Evolutionary conservation across 495 filamentous ascomycete genomes (phyloP).

Genomic region (Penicillium tannophilum): DNA sequence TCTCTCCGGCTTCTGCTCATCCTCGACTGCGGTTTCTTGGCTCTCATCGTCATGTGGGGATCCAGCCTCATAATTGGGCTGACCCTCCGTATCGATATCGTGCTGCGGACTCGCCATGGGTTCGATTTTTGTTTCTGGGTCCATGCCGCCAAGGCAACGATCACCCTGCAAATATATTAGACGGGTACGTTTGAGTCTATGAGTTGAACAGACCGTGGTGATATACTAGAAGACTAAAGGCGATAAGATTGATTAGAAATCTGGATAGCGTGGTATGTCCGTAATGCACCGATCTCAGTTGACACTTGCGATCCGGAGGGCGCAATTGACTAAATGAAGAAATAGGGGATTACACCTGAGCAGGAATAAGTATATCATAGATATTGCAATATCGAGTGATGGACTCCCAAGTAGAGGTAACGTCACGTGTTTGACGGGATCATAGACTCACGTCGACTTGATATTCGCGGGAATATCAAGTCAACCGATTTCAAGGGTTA

Average conservation of each 20-base stretch:
- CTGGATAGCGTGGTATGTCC: too few species aligned
- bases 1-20: neutral
- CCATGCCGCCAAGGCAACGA: neutral
- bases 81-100: neutral
- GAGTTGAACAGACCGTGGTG: neutral
- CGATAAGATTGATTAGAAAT: too few species aligned
- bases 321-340: too few species aligned
- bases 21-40: neutral
- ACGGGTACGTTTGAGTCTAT: neutral
- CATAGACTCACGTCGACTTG: neutral
- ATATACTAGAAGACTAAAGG: too few species aligned
- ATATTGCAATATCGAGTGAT: too few species aligned
- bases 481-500: neutral
- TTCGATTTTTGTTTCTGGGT: neutral
- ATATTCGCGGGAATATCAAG: neutral
- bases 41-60: neutral
- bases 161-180: neutral
- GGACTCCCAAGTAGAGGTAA: neutral
- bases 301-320: too few species aligned
- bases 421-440: constrained; percentile 1
- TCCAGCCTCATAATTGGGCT: neutral
- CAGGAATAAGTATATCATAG: too few species aligned
- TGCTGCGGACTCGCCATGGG: neutral
- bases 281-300: too few species aligned
- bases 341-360: too few species aligned